These are phyloP conservation scores for Tuber aestivum DNA, from an alignment of 495 filamentous ascomycete genomes.

Conservation along the genomic window DNA sequence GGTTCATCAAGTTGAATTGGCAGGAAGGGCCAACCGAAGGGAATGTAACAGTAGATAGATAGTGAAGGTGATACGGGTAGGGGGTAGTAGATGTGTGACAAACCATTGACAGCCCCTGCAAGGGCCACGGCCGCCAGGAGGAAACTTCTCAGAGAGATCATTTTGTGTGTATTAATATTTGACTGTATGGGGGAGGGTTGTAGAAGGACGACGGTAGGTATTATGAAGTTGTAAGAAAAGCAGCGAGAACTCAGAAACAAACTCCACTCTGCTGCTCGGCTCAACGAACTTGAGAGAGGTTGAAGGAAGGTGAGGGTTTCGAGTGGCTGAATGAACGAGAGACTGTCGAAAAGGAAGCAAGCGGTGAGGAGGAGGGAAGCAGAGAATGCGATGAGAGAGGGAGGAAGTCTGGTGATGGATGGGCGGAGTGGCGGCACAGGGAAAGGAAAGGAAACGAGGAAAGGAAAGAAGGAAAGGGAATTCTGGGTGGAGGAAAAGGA, in stretches of 20 bases:
- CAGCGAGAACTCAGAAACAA: conserved; percentile 33
- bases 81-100: conserved; percentile 39
- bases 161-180: conserved; percentile 50
- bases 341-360: conserved; percentile 48
- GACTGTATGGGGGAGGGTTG: conserved; percentile 20
- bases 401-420: conserved; percentile 46
- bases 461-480: conserved; percentile 41
- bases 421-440: conserved; percentile 41
- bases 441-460: conserved; percentile 42
- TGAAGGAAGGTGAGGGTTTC: conserved; percentile 35
- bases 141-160: conserved; percentile 66
- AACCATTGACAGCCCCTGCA: conserved; percentile 60
- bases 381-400: conserved; percentile 46
- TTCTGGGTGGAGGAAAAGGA: conserved; percentile 38
- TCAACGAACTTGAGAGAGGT: conserved; percentile 28
- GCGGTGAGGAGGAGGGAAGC: conserved; percentile 34
- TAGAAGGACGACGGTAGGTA: conserved; percentile 7
- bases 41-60: conserved; percentile 19
- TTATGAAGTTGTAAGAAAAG: conserved; percentile 15
- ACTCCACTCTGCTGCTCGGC: conserved; percentile 27
- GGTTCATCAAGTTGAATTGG: not conserved
- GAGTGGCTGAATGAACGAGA: conserved; percentile 45
- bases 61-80: not conserved
- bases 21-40: not conserved
- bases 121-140: conserved; percentile 68